Evolutionary conservation across 495 filamentous ascomycete species (phyloP).

Genomic region (Viridothelium virens): DNA sequence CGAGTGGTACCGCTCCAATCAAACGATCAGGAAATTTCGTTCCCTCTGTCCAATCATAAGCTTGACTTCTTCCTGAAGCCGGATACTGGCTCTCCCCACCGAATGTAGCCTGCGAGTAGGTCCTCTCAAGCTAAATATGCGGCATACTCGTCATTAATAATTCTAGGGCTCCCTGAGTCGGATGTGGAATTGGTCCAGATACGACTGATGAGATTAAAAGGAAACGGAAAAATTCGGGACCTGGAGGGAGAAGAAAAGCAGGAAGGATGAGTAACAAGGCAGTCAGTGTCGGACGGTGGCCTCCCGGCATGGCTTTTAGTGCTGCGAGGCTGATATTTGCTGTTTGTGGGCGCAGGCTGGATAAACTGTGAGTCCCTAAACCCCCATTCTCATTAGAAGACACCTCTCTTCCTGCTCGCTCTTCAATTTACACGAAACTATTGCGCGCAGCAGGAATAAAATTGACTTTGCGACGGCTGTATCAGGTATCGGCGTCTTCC

Average conservation of each 20-base stretch:
- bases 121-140: not conserved
- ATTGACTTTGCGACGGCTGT: not conserved
- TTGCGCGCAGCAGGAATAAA: not conserved
- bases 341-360: conserved; percentile 61
- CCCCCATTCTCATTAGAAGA: conserved; percentile 10
- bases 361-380: conserved; percentile 43
- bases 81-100: not conserved
- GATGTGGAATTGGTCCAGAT: not conserved
- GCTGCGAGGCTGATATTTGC: conserved; percentile 52
- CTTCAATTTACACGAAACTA: not conserved
- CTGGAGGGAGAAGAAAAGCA: not conserved
- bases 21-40: not conserved
- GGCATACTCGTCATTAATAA: not conserved
- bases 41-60: not conserved
- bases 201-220: not conserved
- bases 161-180: not conserved
- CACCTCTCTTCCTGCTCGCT: too few species aligned
- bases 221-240: not conserved
- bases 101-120: not conserved
- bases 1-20: not conserved
- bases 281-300: not conserved
- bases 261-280: not conserved
- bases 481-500: conserved; percentile 52
- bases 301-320: conserved; percentile 58
- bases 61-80: not conserved